Evolutionary conservation across 2,329 filamentous ascomycete genomes (phyloP), one percentile per base, ranked within the genome.

Genomic region (Scytalidium lignicola): DNA sequence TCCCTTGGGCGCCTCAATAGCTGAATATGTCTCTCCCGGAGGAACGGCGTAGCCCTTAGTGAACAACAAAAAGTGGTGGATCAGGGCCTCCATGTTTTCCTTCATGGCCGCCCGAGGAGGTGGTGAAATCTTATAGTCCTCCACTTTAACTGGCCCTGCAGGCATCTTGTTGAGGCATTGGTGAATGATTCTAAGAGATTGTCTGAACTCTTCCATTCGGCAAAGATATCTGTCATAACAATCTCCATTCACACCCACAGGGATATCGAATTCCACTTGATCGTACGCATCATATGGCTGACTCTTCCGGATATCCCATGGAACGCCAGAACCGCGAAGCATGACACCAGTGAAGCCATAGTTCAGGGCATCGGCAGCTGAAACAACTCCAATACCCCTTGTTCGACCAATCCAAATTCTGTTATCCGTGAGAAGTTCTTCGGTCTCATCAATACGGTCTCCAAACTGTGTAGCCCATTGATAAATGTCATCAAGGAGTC

Each of bases 121-220:
- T 19, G 93, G 93, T 2, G 89, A 87, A 64, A 99, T 82, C 82
- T 99, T 99, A 83, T 97, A 99, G 73, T 99, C 93, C 73, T 99
- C 93, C 40, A 96, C 90, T 60, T 92, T 88, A 66, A 97, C 82
- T 46, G 93, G 93, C 22, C 93, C 93, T 44, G 88, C 80, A 44
- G 95, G 92, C 89, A 99, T 99, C 78, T 99, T 90, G 80, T 99
- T 97, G 62, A 99, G 75, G 72, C 95, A 99, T 73, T 99, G 95
- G 78, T 95, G 86, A 67, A 99, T 96, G 71, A 99, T 99, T 64
- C 93, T 88, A 54, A 99, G 86, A 20, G 90, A 96, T 73, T 99
- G 95, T 58, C 93, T 84, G 83, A 99, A 99, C 74, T 99, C 93
- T 73, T 97, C 92, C 92, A 99, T 99, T 64, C 93, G 89, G 83